phyloP scores from a whole-genome alignment of 805 yeast species.

The Candida yuanshanica region DNA sequence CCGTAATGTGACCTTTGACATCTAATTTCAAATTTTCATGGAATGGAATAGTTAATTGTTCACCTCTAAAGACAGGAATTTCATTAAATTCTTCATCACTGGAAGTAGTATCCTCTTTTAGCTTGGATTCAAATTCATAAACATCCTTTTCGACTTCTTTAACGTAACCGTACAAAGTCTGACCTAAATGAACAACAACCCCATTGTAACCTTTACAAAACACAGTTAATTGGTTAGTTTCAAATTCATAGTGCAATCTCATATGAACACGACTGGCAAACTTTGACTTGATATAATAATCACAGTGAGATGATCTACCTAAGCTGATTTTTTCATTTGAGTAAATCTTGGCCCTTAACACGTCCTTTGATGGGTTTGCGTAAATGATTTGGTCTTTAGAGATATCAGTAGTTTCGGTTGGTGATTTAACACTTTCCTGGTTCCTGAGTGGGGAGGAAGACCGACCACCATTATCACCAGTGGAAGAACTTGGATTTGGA shows the following conservation, averaged over 20 bases:
- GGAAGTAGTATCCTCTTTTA: conserved; percentile 5
- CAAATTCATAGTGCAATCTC: conserved; percentile 38
- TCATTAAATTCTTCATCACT: conserved; percentile 23
- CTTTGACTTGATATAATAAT: conserved; percentile 41
- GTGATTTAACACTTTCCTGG: background rate
- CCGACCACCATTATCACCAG: conserved; percentile 26
- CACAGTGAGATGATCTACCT: conserved; percentile 61
- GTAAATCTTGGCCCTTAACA: conserved; percentile 16
- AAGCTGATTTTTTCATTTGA: conserved; percentile 16
- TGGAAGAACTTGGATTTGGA: conserved; percentile 64
- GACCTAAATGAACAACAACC: conserved; percentile 59
- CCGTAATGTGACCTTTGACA: conserved; percentile 57
- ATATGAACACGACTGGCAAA: conserved; percentile 67
- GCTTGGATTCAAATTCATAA: conserved; percentile 20
- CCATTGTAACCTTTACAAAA: conserved; percentile 85
- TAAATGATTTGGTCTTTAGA: background rate
- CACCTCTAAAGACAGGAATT: conserved; percentile 54
- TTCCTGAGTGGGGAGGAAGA: conserved; percentile 31
- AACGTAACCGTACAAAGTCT: conserved; percentile 28
- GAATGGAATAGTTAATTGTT: conserved; percentile 59
- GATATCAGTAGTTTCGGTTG: background rate
- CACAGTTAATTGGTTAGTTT: conserved; percentile 40
- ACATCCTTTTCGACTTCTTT: conserved; percentile 15
- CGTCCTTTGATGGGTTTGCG: conserved; percentile 4
- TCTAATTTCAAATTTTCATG: conserved; percentile 59